Evolutionary conservation across 192 early-diverging fungal genomes (phyloP).

Genomic region (Umbelopsis sp.): DNA sequence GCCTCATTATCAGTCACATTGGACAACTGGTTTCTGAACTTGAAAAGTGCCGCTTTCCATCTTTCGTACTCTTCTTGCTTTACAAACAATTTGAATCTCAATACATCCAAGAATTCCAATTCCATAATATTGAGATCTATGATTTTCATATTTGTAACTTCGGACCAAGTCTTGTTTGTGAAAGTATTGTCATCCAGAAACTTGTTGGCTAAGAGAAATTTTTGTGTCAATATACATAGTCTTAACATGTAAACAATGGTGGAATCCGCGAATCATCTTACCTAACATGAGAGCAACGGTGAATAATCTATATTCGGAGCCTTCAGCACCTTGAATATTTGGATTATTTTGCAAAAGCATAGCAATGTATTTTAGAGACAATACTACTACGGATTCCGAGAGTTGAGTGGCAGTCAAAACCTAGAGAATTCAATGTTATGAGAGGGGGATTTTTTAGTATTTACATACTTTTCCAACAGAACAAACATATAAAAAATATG

Average conservation of each 20-base stretch:
- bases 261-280: constrained; percentile 3
- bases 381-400: constrained; percentile 52
- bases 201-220: constrained; percentile 63
- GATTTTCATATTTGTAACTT: constrained; percentile 83
- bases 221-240: constrained; percentile 10
- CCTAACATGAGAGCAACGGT: constrained; percentile 56
- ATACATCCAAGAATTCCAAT: constrained; percentile 77
- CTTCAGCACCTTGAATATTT: constrained; percentile 51
- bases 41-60: constrained; percentile 60
- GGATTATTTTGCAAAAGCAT: constrained; percentile 46
- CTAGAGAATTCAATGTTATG: constrained; percentile 35
- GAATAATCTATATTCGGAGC: constrained; percentile 58
- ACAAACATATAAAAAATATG: background rate
- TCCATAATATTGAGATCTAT: constrained; percentile 82
- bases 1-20: constrained; percentile 30
- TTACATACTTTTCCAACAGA: background rate
- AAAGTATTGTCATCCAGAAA: constrained; percentile 89
- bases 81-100: constrained; percentile 79
- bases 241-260: background rate
- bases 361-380: constrained; percentile 58
- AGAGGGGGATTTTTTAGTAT: background rate
- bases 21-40: constrained; percentile 40
- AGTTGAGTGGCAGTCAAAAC: constrained; percentile 53
- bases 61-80: constrained; percentile 62
- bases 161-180: constrained; percentile 87